Evolutionary conservation across 495 filamentous ascomycete species (phyloP).

Genomic region (Recurvomyces mirabilis): DNA sequence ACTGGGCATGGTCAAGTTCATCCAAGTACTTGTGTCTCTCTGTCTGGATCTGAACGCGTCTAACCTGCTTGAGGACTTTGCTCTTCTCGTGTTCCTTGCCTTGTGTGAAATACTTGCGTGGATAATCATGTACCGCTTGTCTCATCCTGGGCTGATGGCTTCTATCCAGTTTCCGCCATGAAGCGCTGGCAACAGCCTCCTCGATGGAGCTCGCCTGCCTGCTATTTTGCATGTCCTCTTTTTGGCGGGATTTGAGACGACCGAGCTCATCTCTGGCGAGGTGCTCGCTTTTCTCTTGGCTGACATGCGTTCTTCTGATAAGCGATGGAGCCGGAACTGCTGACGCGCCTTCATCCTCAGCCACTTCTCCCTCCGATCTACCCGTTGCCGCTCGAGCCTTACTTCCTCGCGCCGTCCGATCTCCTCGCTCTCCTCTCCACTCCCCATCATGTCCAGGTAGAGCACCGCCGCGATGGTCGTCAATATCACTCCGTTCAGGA

Average conservation of each 20-base stretch:
- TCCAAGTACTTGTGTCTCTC: too few relatives aligned
- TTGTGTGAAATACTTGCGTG: too few relatives aligned
- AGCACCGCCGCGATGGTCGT: not conserved
- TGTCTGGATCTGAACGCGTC: too few relatives aligned
- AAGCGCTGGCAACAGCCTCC: not conserved
- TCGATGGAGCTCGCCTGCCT: not conserved
- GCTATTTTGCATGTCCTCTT: not conserved
- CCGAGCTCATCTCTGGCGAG: not conserved
- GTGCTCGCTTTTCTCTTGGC: not conserved
- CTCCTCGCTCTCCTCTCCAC: not conserved
- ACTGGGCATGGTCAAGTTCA: too few relatives aligned
- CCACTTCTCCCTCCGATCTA: not conserved
- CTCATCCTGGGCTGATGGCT: too few relatives aligned
- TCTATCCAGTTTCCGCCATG: too few relatives aligned
- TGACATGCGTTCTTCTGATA: not conserved
- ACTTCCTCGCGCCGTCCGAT: too few relatives aligned
- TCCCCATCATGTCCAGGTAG: not conserved
- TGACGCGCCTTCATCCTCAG: slow-evolving; percentile 6
- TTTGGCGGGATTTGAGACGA: not conserved
- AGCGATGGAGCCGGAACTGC: not conserved
- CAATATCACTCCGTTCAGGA: not conserved
- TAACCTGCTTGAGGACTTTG: too few relatives aligned
- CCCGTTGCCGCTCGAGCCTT: not conserved
- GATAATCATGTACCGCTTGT: too few relatives aligned
- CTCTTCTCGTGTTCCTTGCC: too few relatives aligned